A percentile compares a stretch with the other conserved stretches of the same genome.
Conservation (phyloP, 345 rosid genomes). For the Eucalyptus pauciflora region DNA sequence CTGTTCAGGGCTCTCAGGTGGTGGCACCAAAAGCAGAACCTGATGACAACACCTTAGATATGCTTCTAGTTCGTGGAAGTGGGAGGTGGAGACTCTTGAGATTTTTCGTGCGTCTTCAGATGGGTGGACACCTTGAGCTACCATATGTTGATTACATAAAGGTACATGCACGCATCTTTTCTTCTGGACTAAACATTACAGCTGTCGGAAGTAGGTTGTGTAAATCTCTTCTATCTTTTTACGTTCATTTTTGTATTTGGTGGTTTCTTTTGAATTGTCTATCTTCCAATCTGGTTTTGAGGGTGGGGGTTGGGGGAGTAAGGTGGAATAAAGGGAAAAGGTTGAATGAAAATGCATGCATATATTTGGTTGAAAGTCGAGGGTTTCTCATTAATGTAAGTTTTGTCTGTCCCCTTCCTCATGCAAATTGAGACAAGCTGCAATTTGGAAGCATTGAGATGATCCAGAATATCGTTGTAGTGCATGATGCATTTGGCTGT, state of each 20-base stretch:
- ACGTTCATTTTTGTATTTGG: background rate
- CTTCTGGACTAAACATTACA: background rate
- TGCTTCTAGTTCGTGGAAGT: constrained; percentile 85
- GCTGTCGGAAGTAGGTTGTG: background rate
- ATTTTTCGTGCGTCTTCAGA: constrained; percentile 77
- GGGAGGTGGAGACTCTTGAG: constrained; percentile 78
- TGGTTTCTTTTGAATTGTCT: background rate
- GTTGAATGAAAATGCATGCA: background rate
- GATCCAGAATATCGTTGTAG: background rate
- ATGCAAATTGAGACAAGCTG: background rate
- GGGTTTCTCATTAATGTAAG: background rate
- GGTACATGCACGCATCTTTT: constrained; percentile 23
- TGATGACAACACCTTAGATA: constrained; percentile 79
- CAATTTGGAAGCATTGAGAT: background rate
- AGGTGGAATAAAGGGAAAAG: background rate
- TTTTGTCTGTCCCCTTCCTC: background rate
- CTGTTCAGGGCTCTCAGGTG: constrained; percentile 92
- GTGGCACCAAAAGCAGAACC: constrained; percentile 92
- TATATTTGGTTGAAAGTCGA: background rate
- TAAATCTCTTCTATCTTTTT: background rate
- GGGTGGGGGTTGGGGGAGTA: background rate
- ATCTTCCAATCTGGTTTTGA: background rate
- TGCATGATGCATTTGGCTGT: background rate
- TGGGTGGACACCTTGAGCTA: constrained; percentile 81
- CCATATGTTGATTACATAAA: constrained; percentile 94